Conservation (phyloP, 2,329 filamentous ascomycete genomes). For the Fusarium neocosmosporiellum region DNA sequence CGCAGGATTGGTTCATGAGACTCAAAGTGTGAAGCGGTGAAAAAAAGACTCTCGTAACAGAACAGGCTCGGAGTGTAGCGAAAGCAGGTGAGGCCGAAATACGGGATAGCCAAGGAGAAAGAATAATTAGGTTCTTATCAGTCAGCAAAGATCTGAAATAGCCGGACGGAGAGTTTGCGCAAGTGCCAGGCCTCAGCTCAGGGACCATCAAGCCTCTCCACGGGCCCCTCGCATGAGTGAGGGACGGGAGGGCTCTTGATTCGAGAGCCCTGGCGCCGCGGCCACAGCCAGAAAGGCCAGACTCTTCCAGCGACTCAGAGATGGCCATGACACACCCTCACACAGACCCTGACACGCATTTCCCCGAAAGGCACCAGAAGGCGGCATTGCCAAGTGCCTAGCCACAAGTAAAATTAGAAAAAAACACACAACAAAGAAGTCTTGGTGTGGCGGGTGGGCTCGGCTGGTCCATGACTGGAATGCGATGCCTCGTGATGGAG, state of each 20-base stretch:
- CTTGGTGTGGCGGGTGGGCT: slow-evolving; percentile 8
- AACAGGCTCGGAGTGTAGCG: neutral
- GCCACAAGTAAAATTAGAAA: slow-evolving; percentile 39
- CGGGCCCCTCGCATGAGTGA: slow-evolving; percentile 25
- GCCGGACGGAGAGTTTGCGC: neutral
- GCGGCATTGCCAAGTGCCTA: slow-evolving; percentile 19
- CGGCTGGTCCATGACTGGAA: neutral
- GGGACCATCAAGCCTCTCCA: slow-evolving; percentile 24
- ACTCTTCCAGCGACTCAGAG: neutral
- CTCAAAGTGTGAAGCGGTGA: neutral
- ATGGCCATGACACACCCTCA: neutral
- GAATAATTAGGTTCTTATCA: neutral
- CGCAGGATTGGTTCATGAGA: slow-evolving; percentile 18
- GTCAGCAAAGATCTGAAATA: neutral
- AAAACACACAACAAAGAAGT: neutral
- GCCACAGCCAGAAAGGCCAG: neutral
- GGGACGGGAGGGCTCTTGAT: slow-evolving; percentile 31
- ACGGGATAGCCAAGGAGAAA: neutral
- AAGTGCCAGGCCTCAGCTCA: slow-evolving; percentile 1
- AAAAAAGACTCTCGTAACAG: neutral
- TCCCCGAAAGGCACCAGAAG: neutral
- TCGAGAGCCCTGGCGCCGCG: slow-evolving; percentile 7
- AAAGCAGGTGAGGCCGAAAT: neutral
- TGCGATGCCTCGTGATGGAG: slow-evolving; percentile 28
- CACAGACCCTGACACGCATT: slow-evolving; percentile 9